Percentiles rank a stretch among this genome's conserved stretches.
These are phyloP conservation scores for Bruguiera gymnorhiza DNA, from an alignment of 345 rosid genomes.

Conservation along the genomic window DNA sequence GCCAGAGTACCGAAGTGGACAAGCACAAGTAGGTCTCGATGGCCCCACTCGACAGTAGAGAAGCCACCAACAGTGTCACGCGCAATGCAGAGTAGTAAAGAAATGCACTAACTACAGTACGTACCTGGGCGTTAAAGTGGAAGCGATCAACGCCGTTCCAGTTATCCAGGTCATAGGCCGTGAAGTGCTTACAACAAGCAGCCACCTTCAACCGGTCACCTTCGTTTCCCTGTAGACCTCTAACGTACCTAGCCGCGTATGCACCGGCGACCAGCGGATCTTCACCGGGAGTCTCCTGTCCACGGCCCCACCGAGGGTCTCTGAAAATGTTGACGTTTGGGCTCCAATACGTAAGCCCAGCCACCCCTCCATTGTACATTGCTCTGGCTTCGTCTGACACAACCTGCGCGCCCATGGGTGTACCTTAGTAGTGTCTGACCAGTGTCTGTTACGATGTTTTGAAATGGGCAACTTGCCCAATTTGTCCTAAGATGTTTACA, in stretches of 20 bases:
- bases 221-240: constrained; percentile 25
- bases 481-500: neutral
- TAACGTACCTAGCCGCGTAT: constrained; percentile 25
- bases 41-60: no score
- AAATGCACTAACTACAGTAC: neutral
- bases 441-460: neutral
- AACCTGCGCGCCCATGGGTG: constrained; percentile 6
- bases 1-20: neutral
- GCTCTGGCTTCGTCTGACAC: constrained; percentile 32
- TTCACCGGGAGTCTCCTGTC: constrained; percentile 34
- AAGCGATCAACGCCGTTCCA: constrained; percentile 40
- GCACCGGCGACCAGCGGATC: constrained; percentile 19
- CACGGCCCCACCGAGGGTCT: constrained; percentile 34
- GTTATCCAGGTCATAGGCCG: constrained; percentile 35
- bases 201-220: constrained; percentile 34
- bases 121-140: constrained; percentile 34
- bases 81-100: neutral
- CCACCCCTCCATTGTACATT: constrained; percentile 30
- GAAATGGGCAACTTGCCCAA: neutral
- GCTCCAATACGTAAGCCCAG: constrained; percentile 30
- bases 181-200: constrained; percentile 35
- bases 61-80: neutral
- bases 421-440: neutral
- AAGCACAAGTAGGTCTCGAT: no score
- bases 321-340: constrained; percentile 27